Conservation (phyloP, 352 stramenopile species). For the Aphanomyces stellatus region DNA sequence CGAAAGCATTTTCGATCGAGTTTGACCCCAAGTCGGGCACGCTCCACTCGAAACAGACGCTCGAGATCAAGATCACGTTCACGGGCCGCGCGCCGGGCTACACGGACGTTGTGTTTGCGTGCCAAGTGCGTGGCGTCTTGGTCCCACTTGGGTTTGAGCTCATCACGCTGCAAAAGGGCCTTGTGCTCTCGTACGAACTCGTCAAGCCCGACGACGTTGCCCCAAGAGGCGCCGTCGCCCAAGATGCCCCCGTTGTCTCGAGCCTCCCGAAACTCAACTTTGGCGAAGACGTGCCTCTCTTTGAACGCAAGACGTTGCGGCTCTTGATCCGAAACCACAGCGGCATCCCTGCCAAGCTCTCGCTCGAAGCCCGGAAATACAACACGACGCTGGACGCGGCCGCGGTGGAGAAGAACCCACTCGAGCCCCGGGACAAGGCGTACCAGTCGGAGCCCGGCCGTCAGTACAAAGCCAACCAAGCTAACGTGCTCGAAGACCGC, state of each 20-base stretch:
- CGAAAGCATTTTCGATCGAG: slow-evolving; percentile 36
- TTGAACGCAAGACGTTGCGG: slow-evolving; percentile 36
- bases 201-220: slow-evolving; percentile 22
- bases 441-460: slow-evolving; percentile 50
- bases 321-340: slow-evolving; percentile 72
- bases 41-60: slow-evolving; percentile 54
- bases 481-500: slow-evolving; percentile 38
- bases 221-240: slow-evolving; percentile 38
- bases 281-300: slow-evolving; percentile 46
- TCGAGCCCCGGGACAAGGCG: slow-evolving; percentile 31
- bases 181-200: slow-evolving; percentile 72
- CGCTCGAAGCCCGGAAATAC: slow-evolving; percentile 56
- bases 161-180: slow-evolving; percentile 54
- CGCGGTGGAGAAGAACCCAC: slow-evolving; percentile 28
- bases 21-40: slow-evolving; percentile 38
- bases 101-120: slow-evolving; percentile 51
- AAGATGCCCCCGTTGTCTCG: slow-evolving; percentile 27
- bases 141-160: slow-evolving; percentile 58
- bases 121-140: slow-evolving; percentile 44
- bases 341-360: slow-evolving; percentile 52
- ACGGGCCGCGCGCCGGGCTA: slow-evolving; percentile 39
- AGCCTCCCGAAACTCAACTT: slow-evolving; percentile 48
- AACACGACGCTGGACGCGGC: slow-evolving; percentile 14
- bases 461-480: slow-evolving; percentile 34
- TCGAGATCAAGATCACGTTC: slow-evolving; percentile 41